Evolutionary conservation across 768 basidiomycete species (phyloP).

Genomic region (Boletus sp.): DNA sequence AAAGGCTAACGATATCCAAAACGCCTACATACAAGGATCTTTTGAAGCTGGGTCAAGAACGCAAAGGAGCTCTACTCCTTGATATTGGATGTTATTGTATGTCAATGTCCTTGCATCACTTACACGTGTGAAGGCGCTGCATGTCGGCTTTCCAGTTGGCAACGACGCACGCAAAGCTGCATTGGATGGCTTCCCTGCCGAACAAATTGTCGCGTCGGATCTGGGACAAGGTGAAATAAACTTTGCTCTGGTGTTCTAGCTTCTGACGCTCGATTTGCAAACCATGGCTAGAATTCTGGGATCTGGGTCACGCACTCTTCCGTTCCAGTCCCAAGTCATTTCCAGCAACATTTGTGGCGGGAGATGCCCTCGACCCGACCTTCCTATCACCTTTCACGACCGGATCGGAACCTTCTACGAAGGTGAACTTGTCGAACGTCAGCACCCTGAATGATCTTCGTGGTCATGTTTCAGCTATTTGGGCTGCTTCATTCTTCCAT

Average conservation of each 20-base stretch:
- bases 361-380: constrained; percentile 49
- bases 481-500: constrained; percentile 49
- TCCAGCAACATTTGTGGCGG: constrained; percentile 53
- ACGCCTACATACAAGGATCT: constrained; percentile 25
- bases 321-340: constrained; percentile 49
- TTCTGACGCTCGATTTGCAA: not conserved
- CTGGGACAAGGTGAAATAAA: constrained; percentile 32
- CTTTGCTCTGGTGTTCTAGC: not conserved
- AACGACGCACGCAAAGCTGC: constrained; percentile 40
- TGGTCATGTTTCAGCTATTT: constrained; percentile 48
- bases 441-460: constrained; percentile 44
- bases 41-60: constrained; percentile 37
- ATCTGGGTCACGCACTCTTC: constrained; percentile 62
- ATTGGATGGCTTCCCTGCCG: constrained; percentile 41
- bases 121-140: not conserved
- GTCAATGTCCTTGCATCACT: constrained; percentile 22
- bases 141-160: constrained; percentile 33
- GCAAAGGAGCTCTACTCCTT: constrained; percentile 38
- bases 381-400: constrained; percentile 36
- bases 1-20: constrained; percentile 21
- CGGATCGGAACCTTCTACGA: constrained; percentile 14
- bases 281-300: constrained; percentile 50
- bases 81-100: constrained; percentile 47
- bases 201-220: constrained; percentile 40
- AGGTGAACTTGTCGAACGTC: constrained; percentile 31